A percentile compares a stretch with the other conserved stretches of the same genome.
Evolutionary conservation across 148 eudicot genomes (phyloP).

Genomic region (Simmondsia chinensis): DNA sequence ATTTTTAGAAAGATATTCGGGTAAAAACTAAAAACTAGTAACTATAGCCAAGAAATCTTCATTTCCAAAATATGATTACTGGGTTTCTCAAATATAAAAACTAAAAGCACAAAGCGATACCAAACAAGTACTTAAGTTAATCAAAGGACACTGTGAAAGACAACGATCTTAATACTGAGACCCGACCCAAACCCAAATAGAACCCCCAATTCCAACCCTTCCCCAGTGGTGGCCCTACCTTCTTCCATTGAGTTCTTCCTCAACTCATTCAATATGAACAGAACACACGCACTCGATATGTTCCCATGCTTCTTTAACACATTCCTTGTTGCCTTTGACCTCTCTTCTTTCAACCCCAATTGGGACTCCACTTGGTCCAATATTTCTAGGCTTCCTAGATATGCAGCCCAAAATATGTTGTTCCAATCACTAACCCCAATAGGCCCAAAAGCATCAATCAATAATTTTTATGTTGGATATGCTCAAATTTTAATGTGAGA

Average conservation of each 20-base stretch:
- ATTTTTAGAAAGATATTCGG: too few relatives aligned
- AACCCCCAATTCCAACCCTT: not conserved
- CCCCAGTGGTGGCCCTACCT: not conserved
- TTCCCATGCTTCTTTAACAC: not conserved
- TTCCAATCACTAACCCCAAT: not conserved
- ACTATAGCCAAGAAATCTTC: too few relatives aligned
- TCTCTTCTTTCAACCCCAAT: not conserved
- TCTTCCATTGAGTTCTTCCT: slow-evolving; percentile 1
- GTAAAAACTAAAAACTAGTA: too few relatives aligned
- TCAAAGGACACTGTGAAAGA: not conserved
- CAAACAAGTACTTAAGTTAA: too few relatives aligned
- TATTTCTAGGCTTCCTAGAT: not conserved
- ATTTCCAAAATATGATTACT: too few relatives aligned
- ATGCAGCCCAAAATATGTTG: not conserved
- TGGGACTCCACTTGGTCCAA: not conserved
- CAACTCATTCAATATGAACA: not conserved
- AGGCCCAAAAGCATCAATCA: too few relatives aligned
- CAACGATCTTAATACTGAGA: not conserved
- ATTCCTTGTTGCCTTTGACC: too few relatives aligned
- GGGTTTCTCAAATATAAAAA: too few relatives aligned
- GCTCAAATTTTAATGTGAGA: too few relatives aligned
- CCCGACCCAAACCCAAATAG: not conserved
- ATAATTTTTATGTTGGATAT: too few relatives aligned
- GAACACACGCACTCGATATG: not conserved
- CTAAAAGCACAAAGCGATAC: too few relatives aligned